phyloP scores from a whole-genome alignment of 257 asterid species.

The Plectranthus barbatus region DNA sequence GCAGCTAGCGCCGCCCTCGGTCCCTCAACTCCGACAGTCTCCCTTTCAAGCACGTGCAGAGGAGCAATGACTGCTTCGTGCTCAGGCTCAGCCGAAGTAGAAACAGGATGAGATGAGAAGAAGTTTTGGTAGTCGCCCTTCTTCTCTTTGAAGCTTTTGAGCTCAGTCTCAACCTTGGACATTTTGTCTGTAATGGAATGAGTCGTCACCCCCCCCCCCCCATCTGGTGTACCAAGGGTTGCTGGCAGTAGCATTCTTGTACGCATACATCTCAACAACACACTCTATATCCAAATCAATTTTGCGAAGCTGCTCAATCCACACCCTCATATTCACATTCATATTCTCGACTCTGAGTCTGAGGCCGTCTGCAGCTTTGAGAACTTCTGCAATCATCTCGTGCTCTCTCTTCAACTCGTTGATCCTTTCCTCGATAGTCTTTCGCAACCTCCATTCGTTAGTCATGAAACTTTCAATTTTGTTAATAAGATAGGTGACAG shows the following conservation, averaged over 20 bases:
- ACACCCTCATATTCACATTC: neutral
- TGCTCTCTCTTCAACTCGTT: neutral
- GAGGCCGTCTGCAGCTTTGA: neutral
- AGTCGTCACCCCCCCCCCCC: neutral
- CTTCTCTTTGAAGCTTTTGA: neutral
- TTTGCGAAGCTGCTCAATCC: constrained; percentile 1
- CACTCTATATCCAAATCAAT: neutral
- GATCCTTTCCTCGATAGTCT: neutral
- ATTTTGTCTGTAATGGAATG: neutral
- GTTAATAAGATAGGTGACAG: neutral
- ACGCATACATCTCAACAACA: neutral
- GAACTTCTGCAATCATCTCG: neutral
- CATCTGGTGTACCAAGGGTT: neutral
- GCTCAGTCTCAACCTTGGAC: neutral
- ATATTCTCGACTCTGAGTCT: neutral
- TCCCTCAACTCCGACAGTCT: too few species aligned
- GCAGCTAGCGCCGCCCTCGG: neutral
- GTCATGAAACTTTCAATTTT: neutral
- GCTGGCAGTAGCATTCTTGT: neutral
- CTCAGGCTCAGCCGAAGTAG: neutral
- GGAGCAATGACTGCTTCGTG: neutral
- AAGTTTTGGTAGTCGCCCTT: neutral
- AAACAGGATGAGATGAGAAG: neutral
- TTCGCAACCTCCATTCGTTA: neutral
- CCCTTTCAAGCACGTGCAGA: too few species aligned